Percentiles rank a stretch among this genome's conserved stretches.
phyloP scores from a whole-genome alignment of 1,284 basidiomycete species.

The Apiotrichum sp. region DNA sequence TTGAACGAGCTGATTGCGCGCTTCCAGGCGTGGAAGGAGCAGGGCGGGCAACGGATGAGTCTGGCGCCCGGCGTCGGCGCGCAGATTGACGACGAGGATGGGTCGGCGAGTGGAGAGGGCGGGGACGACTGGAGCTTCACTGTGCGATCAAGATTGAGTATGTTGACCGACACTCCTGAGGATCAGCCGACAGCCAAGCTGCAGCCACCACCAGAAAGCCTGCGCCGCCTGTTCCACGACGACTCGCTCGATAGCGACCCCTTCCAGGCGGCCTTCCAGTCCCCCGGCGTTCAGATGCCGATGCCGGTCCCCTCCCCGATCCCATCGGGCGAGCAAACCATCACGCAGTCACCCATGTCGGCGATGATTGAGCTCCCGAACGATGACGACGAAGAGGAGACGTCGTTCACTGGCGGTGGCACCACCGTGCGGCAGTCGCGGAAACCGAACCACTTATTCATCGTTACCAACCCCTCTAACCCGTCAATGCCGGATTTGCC shows the following conservation, averaged over 20 bases:
- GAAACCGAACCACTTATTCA: conserved; percentile 16
- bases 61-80: conserved; percentile 54
- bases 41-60: conserved; percentile 72
- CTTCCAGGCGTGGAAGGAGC: conserved; percentile 69
- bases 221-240: conserved; percentile 46
- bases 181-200: conserved; percentile 10
- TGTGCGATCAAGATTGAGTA: conserved; percentile 38
- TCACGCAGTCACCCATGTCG: not conserved
- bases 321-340: not conserved
- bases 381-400: conserved; percentile 1
- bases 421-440: conserved; percentile 15
- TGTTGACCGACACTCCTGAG: conserved; percentile 31
- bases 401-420: not conserved
- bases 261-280: conserved; percentile 33
- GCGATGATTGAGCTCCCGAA: conserved; percentile 1
- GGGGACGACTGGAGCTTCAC: conserved; percentile 47
- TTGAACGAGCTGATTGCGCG: conserved; percentile 79
- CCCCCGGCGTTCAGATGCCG: not conserved
- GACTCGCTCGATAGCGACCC: conserved; percentile 41
- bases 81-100: conserved; percentile 35
- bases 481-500: conserved; percentile 4
- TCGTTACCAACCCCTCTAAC: conserved; percentile 19
- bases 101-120: conserved; percentile 21
- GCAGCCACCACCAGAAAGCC: conserved; percentile 35
- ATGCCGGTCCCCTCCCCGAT: not conserved